Percentiles rank a stretch among this genome's conserved stretches.
Conservation (phyloP, 2,329 filamentous ascomycete genomes). For the Sarocladiaceae sp. region DNA sequence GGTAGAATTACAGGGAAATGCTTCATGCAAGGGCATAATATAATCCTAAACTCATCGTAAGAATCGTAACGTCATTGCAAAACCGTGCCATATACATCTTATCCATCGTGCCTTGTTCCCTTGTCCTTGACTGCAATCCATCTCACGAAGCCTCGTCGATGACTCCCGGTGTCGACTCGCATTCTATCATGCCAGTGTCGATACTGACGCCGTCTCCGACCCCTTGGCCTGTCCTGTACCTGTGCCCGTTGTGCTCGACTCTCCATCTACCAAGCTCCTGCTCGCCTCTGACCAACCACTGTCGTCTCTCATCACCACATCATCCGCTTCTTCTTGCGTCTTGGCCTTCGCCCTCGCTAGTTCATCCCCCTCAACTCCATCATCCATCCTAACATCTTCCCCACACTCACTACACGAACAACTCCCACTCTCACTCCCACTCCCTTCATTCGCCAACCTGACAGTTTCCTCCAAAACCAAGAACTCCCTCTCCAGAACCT, state of each 20-base stretch:
- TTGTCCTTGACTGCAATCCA: no score
- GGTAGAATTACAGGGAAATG: not conserved
- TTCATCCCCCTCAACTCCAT: conserved; percentile 13
- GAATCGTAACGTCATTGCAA: no score
- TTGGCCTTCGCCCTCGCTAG: conserved; percentile 12
- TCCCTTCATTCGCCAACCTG: conserved; percentile 41
- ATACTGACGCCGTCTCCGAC: conserved; percentile 34
- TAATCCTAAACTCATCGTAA: no score
- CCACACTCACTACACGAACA: conserved; percentile 31
- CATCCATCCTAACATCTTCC: conserved; percentile 16
- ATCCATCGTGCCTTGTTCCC: not conserved
- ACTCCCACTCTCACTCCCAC: conserved; percentile 26
- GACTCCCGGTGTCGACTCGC: no score
- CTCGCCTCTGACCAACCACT: conserved; percentile 32
- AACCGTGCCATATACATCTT: not conserved
- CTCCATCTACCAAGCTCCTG: conserved; percentile 31
- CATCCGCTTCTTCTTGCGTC: conserved; percentile 12
- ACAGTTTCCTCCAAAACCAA: conserved; percentile 62
- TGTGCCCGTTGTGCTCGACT: conserved; percentile 30
- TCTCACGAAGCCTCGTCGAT: no score
- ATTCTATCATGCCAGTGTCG: conserved; percentile 22
- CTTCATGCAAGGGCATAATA: no score
- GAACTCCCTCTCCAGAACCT: conserved; percentile 70
- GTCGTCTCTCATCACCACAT: conserved; percentile 9
- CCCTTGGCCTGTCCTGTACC: conserved; percentile 23